phyloP scores from a whole-genome alignment of 1,284 basidiomycete species.

The Cutaneotrichosporon sp. region DNA sequence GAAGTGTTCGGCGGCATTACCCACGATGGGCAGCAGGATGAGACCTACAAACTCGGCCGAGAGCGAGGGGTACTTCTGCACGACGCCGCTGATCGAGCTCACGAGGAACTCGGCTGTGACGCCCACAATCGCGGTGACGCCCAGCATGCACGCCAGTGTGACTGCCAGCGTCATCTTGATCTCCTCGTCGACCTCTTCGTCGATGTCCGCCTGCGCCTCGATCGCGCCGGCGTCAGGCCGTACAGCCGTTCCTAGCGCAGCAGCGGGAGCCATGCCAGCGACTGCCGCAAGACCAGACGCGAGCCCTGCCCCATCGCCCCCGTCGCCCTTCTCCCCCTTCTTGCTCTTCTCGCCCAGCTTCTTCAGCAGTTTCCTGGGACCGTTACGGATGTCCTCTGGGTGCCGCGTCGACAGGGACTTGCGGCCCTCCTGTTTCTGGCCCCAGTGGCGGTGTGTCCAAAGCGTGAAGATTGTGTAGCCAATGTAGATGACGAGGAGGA shows the following conservation, averaged over 20 bases:
- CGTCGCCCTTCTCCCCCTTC: not conserved
- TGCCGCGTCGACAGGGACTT: slow-evolving; percentile 2
- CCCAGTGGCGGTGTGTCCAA: slow-evolving; percentile 71
- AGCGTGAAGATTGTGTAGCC: slow-evolving; percentile 78
- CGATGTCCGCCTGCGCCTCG: not conserved
- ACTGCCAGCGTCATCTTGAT: slow-evolving; percentile 53
- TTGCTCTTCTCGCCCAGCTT: not conserved
- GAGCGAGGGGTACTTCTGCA: slow-evolving; percentile 46
- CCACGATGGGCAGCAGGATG: slow-evolving; percentile 24
- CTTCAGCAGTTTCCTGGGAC: not conserved
- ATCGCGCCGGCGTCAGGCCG: too few relatives aligned
- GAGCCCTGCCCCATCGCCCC: not conserved
- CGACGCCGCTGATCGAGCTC: slow-evolving; percentile 44
- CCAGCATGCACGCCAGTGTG: slow-evolving; percentile 43
- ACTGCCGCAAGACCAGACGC: not conserved
- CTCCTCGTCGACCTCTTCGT: slow-evolving; percentile 44
- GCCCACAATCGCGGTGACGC: slow-evolving; percentile 46
- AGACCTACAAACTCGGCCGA: slow-evolving; percentile 75
- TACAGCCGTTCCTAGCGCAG: too few relatives aligned
- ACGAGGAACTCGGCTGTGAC: slow-evolving; percentile 69
- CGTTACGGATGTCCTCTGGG: not conserved
- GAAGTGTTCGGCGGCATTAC: slow-evolving; percentile 61
- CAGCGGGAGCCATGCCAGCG: too few relatives aligned
- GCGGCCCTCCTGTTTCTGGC: slow-evolving; percentile 44
- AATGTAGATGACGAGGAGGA: slow-evolving; percentile 65